Base-by-base conservation (phyloP, 192 early-diverging fungal genomes). In the Linnemannia zychae region DNA sequence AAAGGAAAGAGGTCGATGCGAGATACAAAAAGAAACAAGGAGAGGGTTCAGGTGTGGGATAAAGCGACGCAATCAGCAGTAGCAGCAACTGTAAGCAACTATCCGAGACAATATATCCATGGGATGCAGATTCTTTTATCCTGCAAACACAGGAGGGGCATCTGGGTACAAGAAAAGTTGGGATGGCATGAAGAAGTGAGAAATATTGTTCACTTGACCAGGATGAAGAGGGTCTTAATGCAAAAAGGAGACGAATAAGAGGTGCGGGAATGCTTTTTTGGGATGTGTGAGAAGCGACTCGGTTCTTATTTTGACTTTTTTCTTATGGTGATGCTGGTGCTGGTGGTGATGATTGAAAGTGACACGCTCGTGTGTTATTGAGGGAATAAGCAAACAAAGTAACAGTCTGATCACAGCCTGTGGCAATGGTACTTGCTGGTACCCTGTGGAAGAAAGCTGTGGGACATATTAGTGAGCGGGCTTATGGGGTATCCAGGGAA, bases 201-300 rank as follows among this genome's bases (percentile, higher is more conserved):
- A 44, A 44, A 44, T 3, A 9, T 44, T 44, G 48, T 17, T 17
- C 48, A 49, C 48, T 49, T 49, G 48, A n/a, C 22, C 7, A 33
- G 28, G 12, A 24, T 9, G 57, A 13, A 9, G 22, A 3, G 24
- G 28, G 57, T 63, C 11, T 12, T 31, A 28, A 44, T 44, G 40
- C 4, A 9, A 44, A 44, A 9, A 44, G 40, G 3, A 9, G 3
- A 44, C 40, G 9, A 44, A 44, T 3, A 44, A 9, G 40, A 44
- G 40, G 40, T 44, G 24, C 57, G 57, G 57, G 57, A 63, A 63
- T 63, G 57, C 57, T 63, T 63, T 63, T 60, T 63, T 63, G 12
- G 57, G 57, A 31, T 63, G 57, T 28, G 57, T 63, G 57, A 63
- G 57, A 22, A n/a, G 13, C 57, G 53, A 31, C n/a, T 31, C 50